phyloP scores from a whole-genome alignment of 1,139 yeast genomes.

The Torulaspora globosa region DNA sequence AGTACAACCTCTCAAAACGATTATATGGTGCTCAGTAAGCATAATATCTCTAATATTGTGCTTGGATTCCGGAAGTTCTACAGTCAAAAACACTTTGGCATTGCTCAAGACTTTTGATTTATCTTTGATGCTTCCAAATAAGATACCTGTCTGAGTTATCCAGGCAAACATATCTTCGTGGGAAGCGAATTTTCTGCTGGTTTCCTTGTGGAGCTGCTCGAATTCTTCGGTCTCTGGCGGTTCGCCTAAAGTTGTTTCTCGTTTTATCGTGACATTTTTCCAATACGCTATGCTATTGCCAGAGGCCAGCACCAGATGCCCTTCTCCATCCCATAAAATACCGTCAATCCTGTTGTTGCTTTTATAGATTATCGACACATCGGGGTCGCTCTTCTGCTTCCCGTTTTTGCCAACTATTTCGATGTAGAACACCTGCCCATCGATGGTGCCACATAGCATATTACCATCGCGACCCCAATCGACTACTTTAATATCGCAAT shows the following conservation, averaged over 20 bases:
- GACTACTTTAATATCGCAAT: constrained; percentile 25
- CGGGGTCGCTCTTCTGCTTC: constrained; percentile 15
- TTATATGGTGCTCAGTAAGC: constrained; percentile 51
- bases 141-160: constrained; percentile 45
- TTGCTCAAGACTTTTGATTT: constrained; percentile 25
- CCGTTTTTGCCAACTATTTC: constrained; percentile 13
- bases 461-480: constrained; percentile 22
- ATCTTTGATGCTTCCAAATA: constrained; percentile 39
- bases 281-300: constrained; percentile 44
- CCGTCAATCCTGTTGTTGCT: constrained; percentile 27
- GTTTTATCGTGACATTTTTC: constrained; percentile 28
- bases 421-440: constrained; percentile 27
- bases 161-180: constrained; percentile 41
- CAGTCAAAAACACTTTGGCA: constrained; percentile 41
- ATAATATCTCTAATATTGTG: constrained; percentile 41
- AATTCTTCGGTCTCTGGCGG: constrained; percentile 39
- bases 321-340: constrained; percentile 16
- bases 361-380: constrained; percentile 15
- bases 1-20: constrained; percentile 44
- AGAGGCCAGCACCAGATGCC: constrained; percentile 32
- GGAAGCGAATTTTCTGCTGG: constrained; percentile 36
- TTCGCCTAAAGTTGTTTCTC: constrained; percentile 18
- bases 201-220: constrained; percentile 35
- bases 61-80: constrained; percentile 40
- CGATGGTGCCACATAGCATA: constrained; percentile 29